Percentiles rank a stretch among this genome's conserved stretches.
phyloP scores from a whole-genome alignment of 257 asterid genomes.

The Jacaranda mimosifolia region DNA sequence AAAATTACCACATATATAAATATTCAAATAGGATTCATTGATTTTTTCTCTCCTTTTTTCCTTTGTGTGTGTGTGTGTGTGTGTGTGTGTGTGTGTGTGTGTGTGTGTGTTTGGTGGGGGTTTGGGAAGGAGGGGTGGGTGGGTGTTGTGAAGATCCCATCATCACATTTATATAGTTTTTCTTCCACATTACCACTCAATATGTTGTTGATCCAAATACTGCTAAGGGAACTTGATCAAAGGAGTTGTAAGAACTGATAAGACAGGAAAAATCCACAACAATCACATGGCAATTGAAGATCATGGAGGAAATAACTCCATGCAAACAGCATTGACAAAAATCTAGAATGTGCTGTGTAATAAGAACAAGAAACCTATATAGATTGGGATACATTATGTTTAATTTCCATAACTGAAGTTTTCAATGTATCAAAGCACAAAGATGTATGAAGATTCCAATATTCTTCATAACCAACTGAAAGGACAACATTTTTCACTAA shows the following conservation, averaged over 20 bases:
- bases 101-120: no score
- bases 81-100: no score
- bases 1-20: no score
- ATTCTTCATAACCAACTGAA: no score
- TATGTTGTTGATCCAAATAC: slow-evolving; percentile 18
- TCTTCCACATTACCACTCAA: background rate
- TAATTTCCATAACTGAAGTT: background rate
- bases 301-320: slow-evolving; percentile 2
- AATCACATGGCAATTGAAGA: slow-evolving; percentile 11
- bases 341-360: background rate
- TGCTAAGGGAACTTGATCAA: slow-evolving; percentile 10
- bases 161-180: background rate
- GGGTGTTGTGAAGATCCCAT: background rate
- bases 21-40: background rate
- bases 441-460: background rate
- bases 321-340: background rate
- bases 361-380: slow-evolving; percentile 7
- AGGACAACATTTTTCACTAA: no score
- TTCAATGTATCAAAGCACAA: slow-evolving; percentile 20
- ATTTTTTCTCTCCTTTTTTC: no score
- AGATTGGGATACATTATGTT: slow-evolving; percentile 13
- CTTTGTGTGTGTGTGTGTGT: no score
- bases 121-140: no score
- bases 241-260: background rate
- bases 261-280: background rate